phyloP scores from a whole-genome alignment of 1,139 yeast genomes.

The Scheffersomyces segobiensis region DNA sequence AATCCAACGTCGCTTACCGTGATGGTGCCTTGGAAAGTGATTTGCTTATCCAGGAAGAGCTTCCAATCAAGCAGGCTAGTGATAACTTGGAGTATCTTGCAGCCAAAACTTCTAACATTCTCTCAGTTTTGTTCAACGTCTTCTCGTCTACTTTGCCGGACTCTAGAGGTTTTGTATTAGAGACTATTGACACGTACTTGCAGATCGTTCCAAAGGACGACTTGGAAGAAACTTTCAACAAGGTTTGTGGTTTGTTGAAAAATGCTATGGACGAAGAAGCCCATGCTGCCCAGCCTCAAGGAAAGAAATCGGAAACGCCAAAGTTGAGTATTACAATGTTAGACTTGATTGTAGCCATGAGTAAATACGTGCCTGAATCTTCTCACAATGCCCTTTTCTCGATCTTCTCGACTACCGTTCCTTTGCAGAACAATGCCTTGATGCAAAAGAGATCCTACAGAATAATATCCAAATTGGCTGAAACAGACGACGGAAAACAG shows the following conservation, averaged over 20 bases:
- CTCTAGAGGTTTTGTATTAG: constrained; percentile 79
- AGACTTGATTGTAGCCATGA: constrained; percentile 86
- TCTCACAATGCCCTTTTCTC: constrained; percentile 74
- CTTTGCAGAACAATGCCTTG: constrained; percentile 55
- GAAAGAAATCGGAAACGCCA: constrained; percentile 34
- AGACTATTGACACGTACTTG: constrained; percentile 79
- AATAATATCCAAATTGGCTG: constrained; percentile 68
- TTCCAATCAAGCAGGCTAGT: constrained; percentile 57
- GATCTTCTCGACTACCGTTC: constrained; percentile 71
- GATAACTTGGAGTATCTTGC: constrained; percentile 63
- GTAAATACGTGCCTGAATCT: constrained; percentile 72
- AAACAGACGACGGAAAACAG: constrained; percentile 61
- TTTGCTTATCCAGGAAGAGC: constrained; percentile 57
- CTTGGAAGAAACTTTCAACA: constrained; percentile 74
- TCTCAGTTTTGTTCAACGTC: constrained; percentile 88
- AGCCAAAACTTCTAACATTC: constrained; percentile 66
- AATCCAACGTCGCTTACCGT: constrained; percentile 66
- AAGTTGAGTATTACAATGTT: constrained; percentile 79
- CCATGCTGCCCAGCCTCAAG: constrained; percentile 10
- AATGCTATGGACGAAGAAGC: constrained; percentile 70
- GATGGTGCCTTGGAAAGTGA: constrained; percentile 62
- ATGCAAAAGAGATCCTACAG: constrained; percentile 91
- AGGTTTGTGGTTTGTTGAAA: constrained; percentile 77
- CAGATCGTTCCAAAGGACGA: constrained; percentile 69
- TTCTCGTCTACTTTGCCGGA: constrained; percentile 85